A percentile compares a stretch with the other conserved stretches of the same genome.
Conservation (phyloP, 2,329 filamentous ascomycete genomes). For the Pseudogymnoascus sp. region DNA sequence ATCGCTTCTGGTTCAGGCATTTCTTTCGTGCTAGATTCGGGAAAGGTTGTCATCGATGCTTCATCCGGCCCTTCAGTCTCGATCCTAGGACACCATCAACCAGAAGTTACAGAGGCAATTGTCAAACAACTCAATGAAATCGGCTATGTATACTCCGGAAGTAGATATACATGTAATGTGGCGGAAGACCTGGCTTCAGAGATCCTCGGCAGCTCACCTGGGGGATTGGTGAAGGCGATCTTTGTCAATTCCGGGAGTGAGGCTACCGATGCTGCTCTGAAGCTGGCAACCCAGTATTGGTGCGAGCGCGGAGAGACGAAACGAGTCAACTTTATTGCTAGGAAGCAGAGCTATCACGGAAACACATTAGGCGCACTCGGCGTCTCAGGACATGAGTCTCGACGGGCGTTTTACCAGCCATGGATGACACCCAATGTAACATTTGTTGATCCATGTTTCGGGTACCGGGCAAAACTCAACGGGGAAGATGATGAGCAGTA, state of each 20-base stretch:
- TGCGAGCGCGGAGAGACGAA: constrained; percentile 40
- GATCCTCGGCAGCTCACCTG: constrained; percentile 30
- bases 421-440: constrained; percentile 44
- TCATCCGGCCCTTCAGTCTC: neutral
- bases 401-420: constrained; percentile 47
- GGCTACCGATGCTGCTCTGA: constrained; percentile 58
- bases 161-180: constrained; percentile 31
- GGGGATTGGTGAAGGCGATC: constrained; percentile 42
- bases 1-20: neutral
- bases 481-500: constrained; percentile 45
- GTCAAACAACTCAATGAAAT: neutral
- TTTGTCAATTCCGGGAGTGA: constrained; percentile 52
- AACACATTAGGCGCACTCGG: constrained; percentile 54
- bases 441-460: constrained; percentile 51
- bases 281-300: constrained; percentile 56
- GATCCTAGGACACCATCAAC: neutral
- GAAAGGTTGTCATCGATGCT: neutral
- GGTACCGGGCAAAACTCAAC: constrained; percentile 44
- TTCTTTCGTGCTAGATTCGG: neutral
- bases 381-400: constrained; percentile 45
- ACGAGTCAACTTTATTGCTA: constrained; percentile 48
- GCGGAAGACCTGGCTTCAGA: constrained; percentile 37
- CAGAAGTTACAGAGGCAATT: neutral
- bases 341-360: constrained; percentile 58
- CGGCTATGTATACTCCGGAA: neutral